Evolutionary conservation across 2,329 filamentous ascomycete genomes (phyloP).

Genomic region (Stagonosporopsis chrysanthemi): DNA sequence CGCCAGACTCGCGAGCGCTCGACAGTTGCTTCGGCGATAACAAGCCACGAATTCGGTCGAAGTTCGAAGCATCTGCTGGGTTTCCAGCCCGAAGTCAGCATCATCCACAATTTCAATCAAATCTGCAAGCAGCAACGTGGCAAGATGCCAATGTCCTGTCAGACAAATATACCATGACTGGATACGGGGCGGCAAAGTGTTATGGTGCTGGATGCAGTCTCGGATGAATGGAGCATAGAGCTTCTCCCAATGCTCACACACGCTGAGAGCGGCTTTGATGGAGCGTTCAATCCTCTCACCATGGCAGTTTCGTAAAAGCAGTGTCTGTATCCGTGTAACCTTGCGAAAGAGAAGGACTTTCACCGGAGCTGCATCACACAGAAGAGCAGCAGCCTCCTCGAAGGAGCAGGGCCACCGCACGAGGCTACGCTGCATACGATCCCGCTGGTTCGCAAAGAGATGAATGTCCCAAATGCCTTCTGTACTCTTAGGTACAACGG

Average conservation of each 20-base stretch:
- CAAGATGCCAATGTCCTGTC: slow-evolving; percentile 66
- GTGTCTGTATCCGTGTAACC: slow-evolving; percentile 63
- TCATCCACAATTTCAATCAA: slow-evolving; percentile 61
- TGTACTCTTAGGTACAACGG: not conserved
- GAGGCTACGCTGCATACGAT: slow-evolving; percentile 23
- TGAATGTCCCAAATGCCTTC: slow-evolving; percentile 51
- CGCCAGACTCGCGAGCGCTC: slow-evolving; percentile 59
- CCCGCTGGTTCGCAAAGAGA: slow-evolving; percentile 44
- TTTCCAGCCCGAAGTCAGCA: slow-evolving; percentile 33
- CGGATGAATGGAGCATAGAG: slow-evolving; percentile 61
- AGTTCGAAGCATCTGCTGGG: slow-evolving; percentile 35
- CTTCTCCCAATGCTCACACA: slow-evolving; percentile 64
- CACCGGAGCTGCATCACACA: slow-evolving; percentile 63
- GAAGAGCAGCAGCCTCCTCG: slow-evolving; percentile 58
- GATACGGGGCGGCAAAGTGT: slow-evolving; percentile 60
- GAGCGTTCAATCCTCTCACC: slow-evolving; percentile 57
- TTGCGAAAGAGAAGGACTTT: slow-evolving; percentile 67
- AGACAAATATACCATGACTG: slow-evolving; percentile 68
- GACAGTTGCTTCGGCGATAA: slow-evolving; percentile 56
- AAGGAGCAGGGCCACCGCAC: slow-evolving; percentile 64
- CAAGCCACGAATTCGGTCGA: slow-evolving; percentile 47
- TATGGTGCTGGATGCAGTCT: slow-evolving; percentile 60
- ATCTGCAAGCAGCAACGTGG: slow-evolving; percentile 63
- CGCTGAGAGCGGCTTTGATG: slow-evolving; percentile 57
- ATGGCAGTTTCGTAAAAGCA: slow-evolving; percentile 53